Evolutionary conservation across 2,329 filamentous ascomycete species (phyloP), one percentile per base, ranked within the genome.

Genomic region (Plectosphaerella cucumerina): DNA sequence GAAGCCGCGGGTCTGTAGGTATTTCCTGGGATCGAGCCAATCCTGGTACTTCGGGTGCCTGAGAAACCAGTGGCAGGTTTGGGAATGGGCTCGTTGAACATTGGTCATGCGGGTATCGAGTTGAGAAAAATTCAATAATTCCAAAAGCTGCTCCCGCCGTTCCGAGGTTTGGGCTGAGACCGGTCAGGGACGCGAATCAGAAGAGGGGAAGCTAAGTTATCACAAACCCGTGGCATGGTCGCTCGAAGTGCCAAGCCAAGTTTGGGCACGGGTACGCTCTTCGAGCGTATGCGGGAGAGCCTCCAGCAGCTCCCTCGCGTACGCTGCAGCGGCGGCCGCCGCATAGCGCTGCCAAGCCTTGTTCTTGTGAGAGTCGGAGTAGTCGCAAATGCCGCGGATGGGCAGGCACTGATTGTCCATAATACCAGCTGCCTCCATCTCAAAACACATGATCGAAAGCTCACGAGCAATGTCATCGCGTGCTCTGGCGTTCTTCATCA

Each of bases 21-120:
- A 45, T 5, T 62, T 62, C 5, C 33, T n/a, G 0, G 50, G 39
- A 46, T 73, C 58, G 15, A 69, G 59, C 74, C 72, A 77, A 2
- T 63, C 52, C 3, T 54, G 44, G 48, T 71, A 76, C 37, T 68
- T 48, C 0, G 54, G 5, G 33, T 57, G 59, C 2, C 61, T 48
- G 1, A 74, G 55, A 1, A 77, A 59, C 74, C 73, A 77, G 52
- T 61, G 57, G 53, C 70, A 76, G 1, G 72, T 72, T 26, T 60
- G 63, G 0, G 54, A 49, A 51, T 74, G 60, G 1, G 71, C 71
- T 1, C 59, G 55, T 46, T 64, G 67, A 43, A 77, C 70, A 0
- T 47, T 67, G 2, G 55, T 56, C 11, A 69, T 63, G 0, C 70
- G 69, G 34, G 64, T 57, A 50, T 72, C 63, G 0, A 74, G 68